Conservation (phyloP, 2,329 filamentous ascomycete species). For the Pseudogymnoascus sp. region DNA sequence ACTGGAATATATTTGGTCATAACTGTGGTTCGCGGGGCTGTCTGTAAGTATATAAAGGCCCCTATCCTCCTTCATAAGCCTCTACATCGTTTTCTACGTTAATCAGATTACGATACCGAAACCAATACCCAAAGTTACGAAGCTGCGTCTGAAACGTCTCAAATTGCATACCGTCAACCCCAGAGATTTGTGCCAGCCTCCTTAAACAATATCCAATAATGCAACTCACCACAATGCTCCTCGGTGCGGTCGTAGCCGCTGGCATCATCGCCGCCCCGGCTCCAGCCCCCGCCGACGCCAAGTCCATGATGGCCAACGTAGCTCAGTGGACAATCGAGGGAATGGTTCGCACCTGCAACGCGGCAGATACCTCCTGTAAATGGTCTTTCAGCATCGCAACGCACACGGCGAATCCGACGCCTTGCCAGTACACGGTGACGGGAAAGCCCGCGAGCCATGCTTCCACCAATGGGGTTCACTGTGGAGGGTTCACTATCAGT, state of each 20-base stretch:
- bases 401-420: conserved; percentile 23
- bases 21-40: neutral
- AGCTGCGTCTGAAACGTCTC: neutral
- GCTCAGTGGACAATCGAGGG: conserved; percentile 38
- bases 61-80: neutral
- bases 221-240: conserved; percentile 37
- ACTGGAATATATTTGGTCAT: neutral
- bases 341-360: conserved; percentile 36
- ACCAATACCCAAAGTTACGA: neutral
- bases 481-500: conserved; percentile 45
- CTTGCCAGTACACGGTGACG: conserved; percentile 35
- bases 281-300: conserved; percentile 16
- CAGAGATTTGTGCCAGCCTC: neutral
- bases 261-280: conserved; percentile 33
- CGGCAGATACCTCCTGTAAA: conserved; percentile 34
- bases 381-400: conserved; percentile 39
- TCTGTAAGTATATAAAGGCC: neutral
- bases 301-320: conserved; percentile 34
- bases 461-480: conserved; percentile 36
- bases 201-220: conserved; percentile 23
- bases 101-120: neutral
- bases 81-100: neutral
- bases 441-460: conserved; percentile 25
- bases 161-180: neutral
- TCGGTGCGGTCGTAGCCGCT: conserved; percentile 32